Base-by-base conservation (phyloP, 345 rosid genomes). In the Citrus medica region DNA sequence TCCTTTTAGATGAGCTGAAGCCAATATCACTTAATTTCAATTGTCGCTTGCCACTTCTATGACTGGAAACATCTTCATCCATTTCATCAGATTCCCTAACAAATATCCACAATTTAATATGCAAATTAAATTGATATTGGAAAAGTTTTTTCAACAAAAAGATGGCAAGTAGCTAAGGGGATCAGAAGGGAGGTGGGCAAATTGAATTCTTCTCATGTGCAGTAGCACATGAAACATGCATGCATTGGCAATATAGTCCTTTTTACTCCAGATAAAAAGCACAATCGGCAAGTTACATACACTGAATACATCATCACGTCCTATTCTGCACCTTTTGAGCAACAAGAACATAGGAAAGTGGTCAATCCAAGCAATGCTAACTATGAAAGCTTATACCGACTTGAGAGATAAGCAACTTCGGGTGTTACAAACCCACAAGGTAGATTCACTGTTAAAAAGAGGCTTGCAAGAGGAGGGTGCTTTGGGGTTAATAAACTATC, bases 11-110 rank as follows among this genome's bases (percentile, higher is more conserved):
- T 17, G 86, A 73, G 9, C 83, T 80, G 76, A 93, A 89, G 37
- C 98, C 97, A 37, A 91, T 83, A 74, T 84, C 88, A 81, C 93
- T 91, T 64, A 91, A 85, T 76, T 95, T 95, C 72, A 88, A 42
- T 79, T 93, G 97, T 70, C 88, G 79, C 83, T 90, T 95, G 71
- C 91, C 79, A 60, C 35, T 86, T 76, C 86, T 81, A 68, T 81
- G 81, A 71, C 84, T 24, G 40, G 76, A 78, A 76, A 77, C 86
- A 76, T 79, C 93, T 86, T 87, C 99, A 32, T 92, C 95, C 1
- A 37, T 59, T 78, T 86, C 84, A 81, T 94, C 97, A 30, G 89
- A 79, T 83, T 95, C 97, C 97, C 98, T 92, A 22, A 51, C 30
- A 71, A 70, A 28, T 28, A 53, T 7, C 13, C n/a, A 71, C 17